Base-by-base conservation (phyloP, 2,329 filamentous ascomycete genomes). In the Cercospora nicotianae region DNA sequence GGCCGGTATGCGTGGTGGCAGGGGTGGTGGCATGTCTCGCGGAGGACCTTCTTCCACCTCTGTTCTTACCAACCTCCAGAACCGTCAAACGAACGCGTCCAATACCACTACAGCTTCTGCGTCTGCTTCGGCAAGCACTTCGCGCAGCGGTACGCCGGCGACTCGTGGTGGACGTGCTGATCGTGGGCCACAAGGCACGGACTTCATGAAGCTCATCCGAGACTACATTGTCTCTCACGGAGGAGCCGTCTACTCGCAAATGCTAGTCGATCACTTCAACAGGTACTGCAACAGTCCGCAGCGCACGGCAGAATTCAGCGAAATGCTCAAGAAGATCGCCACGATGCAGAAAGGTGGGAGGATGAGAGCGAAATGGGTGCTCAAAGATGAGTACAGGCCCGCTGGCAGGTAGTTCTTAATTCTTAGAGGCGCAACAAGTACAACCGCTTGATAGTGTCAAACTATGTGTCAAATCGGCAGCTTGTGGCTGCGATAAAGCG, bases 181-280 rank as follows among this genome's bases (percentile, higher is more conserved):
- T 12, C 58, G 60, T 31, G 69, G 61, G 33, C 68, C 53, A 10
- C 77, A 79, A 70, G 82, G 76, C 69, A 79, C 72, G 66, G 81
- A 83, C 30, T 83, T 84, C 75, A 73, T 85, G 13, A 79, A 78
- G 33, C 76, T 83, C 74, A 96, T 97, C 66, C 89, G 90, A 45
- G 87, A 90, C 51, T 98, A 93, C 73, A 89, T 98, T 71, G 84
- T 86, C 55, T 85, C 87, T 26, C 93, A 96, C 65, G 91, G 91
- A 9, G 93, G 93, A 3, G 86, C 87, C 36, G 92, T 91, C 5
- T 89, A 92, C 5, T 94, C 91, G 51, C 93, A 96, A 81, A 90
- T 93, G 84, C 80, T 97, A 55, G 91, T 97, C 26, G 91, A 96
- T 75, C 93, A 97, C 75, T 98, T 97, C 79, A 92, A 94, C 79